Evolutionary conservation across 2,329 filamentous ascomycete species (phyloP), one percentile per base, ranked within the genome.

Genomic region (Penicillium glabrum): DNA sequence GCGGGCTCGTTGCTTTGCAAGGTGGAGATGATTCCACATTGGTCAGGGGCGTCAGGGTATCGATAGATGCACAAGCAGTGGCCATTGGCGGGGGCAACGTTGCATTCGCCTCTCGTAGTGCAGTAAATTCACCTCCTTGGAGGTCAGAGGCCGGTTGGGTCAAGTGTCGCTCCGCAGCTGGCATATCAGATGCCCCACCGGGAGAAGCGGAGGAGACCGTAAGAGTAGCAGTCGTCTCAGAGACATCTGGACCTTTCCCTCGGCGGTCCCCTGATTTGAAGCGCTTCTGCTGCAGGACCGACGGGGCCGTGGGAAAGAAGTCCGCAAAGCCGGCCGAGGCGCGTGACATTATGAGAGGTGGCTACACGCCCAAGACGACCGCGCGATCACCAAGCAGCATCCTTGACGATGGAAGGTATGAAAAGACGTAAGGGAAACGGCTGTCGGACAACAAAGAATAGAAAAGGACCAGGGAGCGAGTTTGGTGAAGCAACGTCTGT

Each of bases 221-320:
- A 24, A 57, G 44, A 35, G 53, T 23, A 31, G 54, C 57, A 29
- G 46, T 52, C 6, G 31, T 35, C 45, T 64, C 60, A 23, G 55
- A 53, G 41, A 60, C 61, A 55, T 68, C 64, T 27, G 53, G 46
- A 52, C 65, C 74, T 78, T 85, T 79, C 53, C 82, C 80, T 74
- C 82, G 86, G 71, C 86, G 83, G 72, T 85, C 80, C 73, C 87
- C 84, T 52, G 71, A 66, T 66, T 75, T 75, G 62, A 71, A 72
- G 71, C 76, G 77, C 75, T 79, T 79, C 65, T 78, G 73, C 62
- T 79, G 76, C 54, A 82, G 75, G 62, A 85, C 86, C 68, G 85
- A 84, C 66, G 90, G 89, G 71, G 89, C 90, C 73, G 88, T 86
- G 67, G 89, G 89, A 77, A 92, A 93, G 83, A 91, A 95, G 79